Conservation (phyloP, 257 asterid species). For the Solanum paucissectum region DNA sequence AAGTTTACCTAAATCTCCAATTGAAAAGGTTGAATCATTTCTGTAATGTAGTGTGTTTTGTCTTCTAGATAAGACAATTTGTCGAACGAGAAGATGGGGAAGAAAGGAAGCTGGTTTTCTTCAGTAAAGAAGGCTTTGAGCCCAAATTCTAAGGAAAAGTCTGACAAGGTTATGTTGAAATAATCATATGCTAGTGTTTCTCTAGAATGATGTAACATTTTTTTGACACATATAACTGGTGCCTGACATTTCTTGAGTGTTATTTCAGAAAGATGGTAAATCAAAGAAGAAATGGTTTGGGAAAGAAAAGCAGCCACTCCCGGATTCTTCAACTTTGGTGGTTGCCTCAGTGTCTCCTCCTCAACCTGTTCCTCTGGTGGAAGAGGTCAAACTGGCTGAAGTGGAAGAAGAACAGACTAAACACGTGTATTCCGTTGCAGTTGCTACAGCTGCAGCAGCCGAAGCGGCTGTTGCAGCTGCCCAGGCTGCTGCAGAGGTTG, state of each 20-base stretch:
- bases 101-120: slow-evolving; percentile 86
- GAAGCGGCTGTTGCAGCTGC: slow-evolving; percentile 22
- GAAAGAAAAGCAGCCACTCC: slow-evolving; percentile 36
- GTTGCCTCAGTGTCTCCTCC: slow-evolving; percentile 34
- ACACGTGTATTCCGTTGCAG: slow-evolving; percentile 14
- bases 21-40: background rate
- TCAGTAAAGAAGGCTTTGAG: slow-evolving; percentile 83
- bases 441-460: slow-evolving; percentile 12
- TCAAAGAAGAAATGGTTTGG: slow-evolving; percentile 32
- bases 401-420: slow-evolving; percentile 50
- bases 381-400: slow-evolving; percentile 47
- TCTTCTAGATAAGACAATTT: slow-evolving; percentile 8
- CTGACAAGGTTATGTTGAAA: slow-evolving; percentile 29
- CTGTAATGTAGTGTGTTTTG: background rate
- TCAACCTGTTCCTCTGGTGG: slow-evolving; percentile 35
- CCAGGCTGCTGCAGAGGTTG: slow-evolving; percentile 20
- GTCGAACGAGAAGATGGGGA: slow-evolving; percentile 59
- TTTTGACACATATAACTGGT: background rate
- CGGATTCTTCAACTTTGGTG: slow-evolving; percentile 27
- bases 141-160: slow-evolving; percentile 53
- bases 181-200: background rate
- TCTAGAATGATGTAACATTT: background rate
- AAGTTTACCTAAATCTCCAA: background rate
- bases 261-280: slow-evolving; percentile 42
- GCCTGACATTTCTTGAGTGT: background rate